Base-by-base conservation (phyloP, 2,329 filamentous ascomycete species). In the Microsporum audouinii region DNA sequence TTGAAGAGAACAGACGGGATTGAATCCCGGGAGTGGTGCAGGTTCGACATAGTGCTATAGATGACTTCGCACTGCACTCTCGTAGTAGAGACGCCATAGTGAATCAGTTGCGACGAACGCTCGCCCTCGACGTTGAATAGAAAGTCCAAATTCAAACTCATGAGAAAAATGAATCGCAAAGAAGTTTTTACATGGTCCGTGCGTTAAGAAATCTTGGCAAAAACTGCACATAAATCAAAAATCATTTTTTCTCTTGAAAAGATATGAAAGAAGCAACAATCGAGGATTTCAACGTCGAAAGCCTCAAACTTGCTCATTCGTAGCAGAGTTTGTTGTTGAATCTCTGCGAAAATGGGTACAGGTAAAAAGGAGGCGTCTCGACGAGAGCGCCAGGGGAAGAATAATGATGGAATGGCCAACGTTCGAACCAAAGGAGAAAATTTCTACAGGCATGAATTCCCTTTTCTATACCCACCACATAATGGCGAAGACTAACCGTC, bases 381-480 rank as follows among this genome's bases (percentile, higher is more conserved):
- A 77, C 88, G 88, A 74, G 82, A 82, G 79, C 88, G 91, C 74
- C 86, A 96, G 82, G 90, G 89, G 68, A 92, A 91, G 78, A 83
- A 83, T 57, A 83, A 84, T 67, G 88, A 94, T 84, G 90, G 90
- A 73, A 90, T 96, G 84, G 85, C 78, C 70, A 97, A 97, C 78
- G 89, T 97, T 71, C 89, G 87, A 70, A 81, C 85, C 69, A 99
- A 99, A 79, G 94, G 94, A 77, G 92, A 97, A 81, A 97, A 97
- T 80, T 99, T 97, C 79, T 97, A 97, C 80, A 85, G 89, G 82
- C 87, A 78, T 66, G 80, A 63, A 34, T 47, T n/a, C n/a, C 4
- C 14, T 6, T 57, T 45, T n/a, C 34, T 17, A 31, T 55, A 33
- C 3, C 14, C 14, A 33, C 14, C 1, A 55, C 29, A 55, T 8